Conservation (phyloP, 805 yeast species). For the Clavispora santaluciae region DNA sequence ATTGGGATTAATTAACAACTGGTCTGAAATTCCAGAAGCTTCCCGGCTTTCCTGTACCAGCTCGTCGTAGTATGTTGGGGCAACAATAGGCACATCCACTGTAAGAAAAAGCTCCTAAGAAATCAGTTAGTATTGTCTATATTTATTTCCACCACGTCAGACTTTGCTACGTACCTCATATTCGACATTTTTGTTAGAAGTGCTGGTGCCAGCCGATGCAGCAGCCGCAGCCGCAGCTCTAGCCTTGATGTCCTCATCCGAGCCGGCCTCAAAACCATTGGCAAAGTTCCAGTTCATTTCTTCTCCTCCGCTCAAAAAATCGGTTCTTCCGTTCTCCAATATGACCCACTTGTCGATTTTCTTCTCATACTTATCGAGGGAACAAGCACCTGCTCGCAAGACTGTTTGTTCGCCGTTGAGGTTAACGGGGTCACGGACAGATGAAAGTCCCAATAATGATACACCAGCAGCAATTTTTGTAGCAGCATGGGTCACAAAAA, state of each 20-base stretch:
- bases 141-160: not conserved
- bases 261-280: slow-evolving; percentile 77
- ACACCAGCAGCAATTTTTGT: slow-evolving; percentile 84
- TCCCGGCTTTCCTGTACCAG: slow-evolving; percentile 1
- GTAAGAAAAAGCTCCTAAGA: slow-evolving; percentile 20
- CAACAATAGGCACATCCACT: slow-evolving; percentile 19
- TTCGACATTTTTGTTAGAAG: slow-evolving; percentile 2
- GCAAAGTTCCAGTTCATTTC: slow-evolving; percentile 93
- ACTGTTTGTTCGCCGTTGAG: slow-evolving; percentile 24
- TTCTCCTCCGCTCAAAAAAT: slow-evolving; percentile 70
- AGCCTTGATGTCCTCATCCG: slow-evolving; percentile 74
- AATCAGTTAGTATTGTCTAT: slow-evolving; percentile 8
- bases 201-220: not conserved
- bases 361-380: slow-evolving; percentile 57
- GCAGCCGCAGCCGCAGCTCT: slow-evolving; percentile 28
- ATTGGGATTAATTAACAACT: slow-evolving; percentile 33
- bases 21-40: slow-evolving; percentile 13
- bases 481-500: slow-evolving; percentile 92
- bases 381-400: slow-evolving; percentile 77
- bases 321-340: slow-evolving; percentile 67
- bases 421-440: slow-evolving; percentile 50
- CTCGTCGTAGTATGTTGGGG: slow-evolving; percentile 15
- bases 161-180: slow-evolving; percentile 16
- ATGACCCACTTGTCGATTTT: slow-evolving; percentile 48
- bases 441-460: slow-evolving; percentile 52